Evolutionary conservation across 1,139 yeast genomes (phyloP).

Genomic region (Suhomyces coccinellae): DNA sequence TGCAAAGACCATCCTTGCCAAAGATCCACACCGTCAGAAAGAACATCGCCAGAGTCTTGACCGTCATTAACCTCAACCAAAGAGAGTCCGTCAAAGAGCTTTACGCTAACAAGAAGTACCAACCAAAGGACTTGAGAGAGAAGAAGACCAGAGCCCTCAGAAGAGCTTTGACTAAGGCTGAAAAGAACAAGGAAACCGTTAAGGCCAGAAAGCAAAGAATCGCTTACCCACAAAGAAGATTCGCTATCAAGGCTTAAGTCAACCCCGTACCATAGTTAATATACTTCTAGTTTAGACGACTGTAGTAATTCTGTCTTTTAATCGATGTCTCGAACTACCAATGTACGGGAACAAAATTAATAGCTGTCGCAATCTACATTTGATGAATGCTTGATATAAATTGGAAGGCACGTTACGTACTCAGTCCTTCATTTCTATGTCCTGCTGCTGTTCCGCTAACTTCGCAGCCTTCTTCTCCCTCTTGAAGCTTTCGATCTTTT

Average conservation of each 20-base stretch:
- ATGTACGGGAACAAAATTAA: no score
- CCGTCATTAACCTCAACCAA: slow-evolving; percentile 95
- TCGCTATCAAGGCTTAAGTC: slow-evolving; percentile 94
- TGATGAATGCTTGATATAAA: no score
- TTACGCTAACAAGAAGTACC: slow-evolving; percentile 95
- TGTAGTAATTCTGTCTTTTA: not conserved
- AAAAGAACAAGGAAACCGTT: slow-evolving; percentile 77
- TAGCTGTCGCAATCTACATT: no score
- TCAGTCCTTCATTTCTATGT: slow-evolving; percentile 21
- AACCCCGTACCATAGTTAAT: slow-evolving; percentile 14
- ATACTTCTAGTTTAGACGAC: slow-evolving; percentile 9
- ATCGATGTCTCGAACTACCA: no score
- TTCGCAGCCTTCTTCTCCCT: slow-evolving; percentile 30
- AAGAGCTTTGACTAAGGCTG: slow-evolving; percentile 90
- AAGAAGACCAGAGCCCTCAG: slow-evolving; percentile 99
- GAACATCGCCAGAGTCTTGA: slow-evolving; percentile 97
- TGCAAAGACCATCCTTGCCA: slow-evolving; percentile 89
- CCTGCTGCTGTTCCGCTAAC: slow-evolving; percentile 12
- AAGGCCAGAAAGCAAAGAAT: slow-evolving; percentile 89
- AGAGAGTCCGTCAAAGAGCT: slow-evolving; percentile 93
- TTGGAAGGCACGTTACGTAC: not conserved
- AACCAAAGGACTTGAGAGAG: slow-evolving; percentile 98
- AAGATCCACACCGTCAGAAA: slow-evolving; percentile 96
- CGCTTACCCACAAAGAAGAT: slow-evolving; percentile 98
- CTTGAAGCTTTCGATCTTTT: slow-evolving; percentile 61